Conservation (phyloP, 1,284 basidiomycete species). For the Naganishia sp. region DNA sequence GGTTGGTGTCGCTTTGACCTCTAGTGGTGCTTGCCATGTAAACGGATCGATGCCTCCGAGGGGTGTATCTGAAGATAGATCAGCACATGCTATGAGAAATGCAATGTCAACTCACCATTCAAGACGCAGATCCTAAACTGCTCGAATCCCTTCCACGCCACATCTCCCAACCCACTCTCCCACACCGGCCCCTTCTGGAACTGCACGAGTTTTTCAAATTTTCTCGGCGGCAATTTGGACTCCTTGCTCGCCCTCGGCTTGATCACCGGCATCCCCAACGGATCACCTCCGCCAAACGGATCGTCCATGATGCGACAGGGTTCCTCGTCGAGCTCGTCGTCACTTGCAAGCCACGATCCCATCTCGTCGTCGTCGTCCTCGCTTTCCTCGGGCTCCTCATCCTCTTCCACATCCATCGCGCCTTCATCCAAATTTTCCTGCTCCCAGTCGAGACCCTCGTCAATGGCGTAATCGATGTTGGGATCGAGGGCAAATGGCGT, state of each 20-base stretch:
- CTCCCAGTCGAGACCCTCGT: slow-evolving; percentile 54
- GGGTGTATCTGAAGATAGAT: slow-evolving; percentile 42
- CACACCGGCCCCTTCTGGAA: slow-evolving; percentile 49
- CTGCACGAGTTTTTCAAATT: slow-evolving; percentile 49
- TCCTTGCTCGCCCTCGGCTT: slow-evolving; percentile 37
- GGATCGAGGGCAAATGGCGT: slow-evolving; percentile 53
- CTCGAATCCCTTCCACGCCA: slow-evolving; percentile 42
- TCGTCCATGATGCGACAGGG: slow-evolving; percentile 1
- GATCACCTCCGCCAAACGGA: slow-evolving; percentile 6
- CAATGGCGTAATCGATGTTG: slow-evolving; percentile 52
- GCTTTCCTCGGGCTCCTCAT: slow-evolving; percentile 45
- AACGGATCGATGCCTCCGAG: slow-evolving; percentile 48
- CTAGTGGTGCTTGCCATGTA: slow-evolving; percentile 39
- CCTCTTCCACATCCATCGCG: slow-evolving; percentile 37
- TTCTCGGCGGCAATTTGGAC: slow-evolving; percentile 41
- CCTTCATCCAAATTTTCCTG: slow-evolving; percentile 48
- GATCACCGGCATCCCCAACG: slow-evolving; percentile 28
- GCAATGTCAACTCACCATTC: slow-evolving; percentile 46
- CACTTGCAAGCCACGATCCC: slow-evolving; percentile 44
- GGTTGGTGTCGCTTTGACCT: background rate
- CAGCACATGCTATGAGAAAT: background rate
- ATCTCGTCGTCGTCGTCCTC: slow-evolving; percentile 43
- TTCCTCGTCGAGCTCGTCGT: slow-evolving; percentile 36
- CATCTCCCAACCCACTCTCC: slow-evolving; percentile 46
- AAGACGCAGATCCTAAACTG: slow-evolving; percentile 49